A percentile compares a stretch with the other conserved stretches of the same genome.
These are phyloP conservation scores for Aureobasidium uvarum DNA, from an alignment of 2,329 filamentous ascomycete genomes.

Conservation along the genomic window DNA sequence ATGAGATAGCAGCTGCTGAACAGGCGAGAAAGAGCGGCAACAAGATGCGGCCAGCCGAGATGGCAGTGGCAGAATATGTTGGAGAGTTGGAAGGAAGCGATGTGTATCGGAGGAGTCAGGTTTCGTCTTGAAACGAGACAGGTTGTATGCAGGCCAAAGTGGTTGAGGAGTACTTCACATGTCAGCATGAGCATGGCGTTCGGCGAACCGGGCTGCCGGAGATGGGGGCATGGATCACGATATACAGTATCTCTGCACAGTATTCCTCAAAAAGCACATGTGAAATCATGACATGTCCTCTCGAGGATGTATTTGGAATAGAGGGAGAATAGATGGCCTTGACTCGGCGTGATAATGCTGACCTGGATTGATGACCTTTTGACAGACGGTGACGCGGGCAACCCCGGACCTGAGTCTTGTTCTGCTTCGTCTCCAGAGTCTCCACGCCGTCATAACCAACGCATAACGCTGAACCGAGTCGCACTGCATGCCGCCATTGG, in stretches of 20 bases:
- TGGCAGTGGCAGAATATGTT: neutral
- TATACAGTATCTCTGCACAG: neutral
- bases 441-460: conserved; percentile 19
- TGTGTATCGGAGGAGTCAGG: conserved; percentile 8
- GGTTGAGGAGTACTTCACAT: conserved; percentile 18
- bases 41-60: neutral
- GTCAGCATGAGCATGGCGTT: conserved; percentile 9
- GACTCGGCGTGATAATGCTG: neutral
- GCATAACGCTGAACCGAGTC: conserved; percentile 4
- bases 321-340: neutral
- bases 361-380: conserved; percentile 11
- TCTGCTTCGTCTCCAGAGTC: neutral
- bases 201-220: conserved; percentile 1
- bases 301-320: too few relatives aligned
- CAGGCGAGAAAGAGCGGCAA: neutral
- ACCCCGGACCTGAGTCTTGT: neutral
- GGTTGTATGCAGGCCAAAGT: neutral
- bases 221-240: neutral
- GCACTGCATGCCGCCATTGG: conserved; percentile 8
- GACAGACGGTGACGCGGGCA: conserved; percentile 7
- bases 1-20: neutral
- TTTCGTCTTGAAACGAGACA: neutral
- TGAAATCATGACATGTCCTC: neutral
- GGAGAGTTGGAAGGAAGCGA: conserved; percentile 9
- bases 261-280: neutral